Percentiles rank a stretch among this genome's conserved stretches.
phyloP scores from a whole-genome alignment of 768 basidiomycete species.

The Calocybe gangraenosa region DNA sequence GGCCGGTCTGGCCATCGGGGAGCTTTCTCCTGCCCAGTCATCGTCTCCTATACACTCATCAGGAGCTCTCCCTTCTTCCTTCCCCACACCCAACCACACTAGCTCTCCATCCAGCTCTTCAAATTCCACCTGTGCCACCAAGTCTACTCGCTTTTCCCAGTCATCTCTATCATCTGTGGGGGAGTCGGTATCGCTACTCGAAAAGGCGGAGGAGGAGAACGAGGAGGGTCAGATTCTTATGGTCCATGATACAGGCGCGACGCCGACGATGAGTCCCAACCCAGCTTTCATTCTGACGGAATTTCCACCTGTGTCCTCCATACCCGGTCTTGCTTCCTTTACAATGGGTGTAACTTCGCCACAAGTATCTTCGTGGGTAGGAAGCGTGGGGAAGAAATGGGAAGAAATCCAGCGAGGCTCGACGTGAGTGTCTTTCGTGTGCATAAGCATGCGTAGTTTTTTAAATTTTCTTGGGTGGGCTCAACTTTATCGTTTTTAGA shows the following conservation, averaged over 20 bases:
- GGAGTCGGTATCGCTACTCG: slow-evolving; percentile 16
- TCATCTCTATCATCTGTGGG: slow-evolving; percentile 43
- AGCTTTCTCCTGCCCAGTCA: slow-evolving; percentile 20
- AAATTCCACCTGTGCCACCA: slow-evolving; percentile 16
- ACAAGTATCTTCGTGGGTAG: slow-evolving; percentile 45
- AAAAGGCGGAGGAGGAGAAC: slow-evolving; percentile 18
- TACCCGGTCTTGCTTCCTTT: slow-evolving; percentile 35
- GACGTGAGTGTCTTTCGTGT: slow-evolving; percentile 40
- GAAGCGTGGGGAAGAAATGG: slow-evolving; percentile 56
- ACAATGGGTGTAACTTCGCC: slow-evolving; percentile 16
- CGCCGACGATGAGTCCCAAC: slow-evolving; percentile 46
- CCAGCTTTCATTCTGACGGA: slow-evolving; percentile 31
- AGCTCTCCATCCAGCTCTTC: slow-evolving; percentile 12
- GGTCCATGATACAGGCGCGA: slow-evolving; percentile 46
- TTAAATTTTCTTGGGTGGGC: slow-evolving; percentile 2
- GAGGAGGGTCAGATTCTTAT: slow-evolving; percentile 34
- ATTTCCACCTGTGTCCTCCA: slow-evolving; percentile 31
- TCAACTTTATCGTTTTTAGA: slow-evolving; percentile 28
- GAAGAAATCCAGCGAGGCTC: slow-evolving; percentile 51
- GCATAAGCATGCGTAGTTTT: slow-evolving; percentile 24
- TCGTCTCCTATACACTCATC: slow-evolving; percentile 2
- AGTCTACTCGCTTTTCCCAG: slow-evolving; percentile 37
- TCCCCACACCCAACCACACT: slow-evolving; percentile 9
- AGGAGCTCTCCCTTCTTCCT: not conserved
- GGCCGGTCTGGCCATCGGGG: slow-evolving; percentile 31